These are phyloP conservation scores for Plectranthus barbatus DNA, from an alignment of 257 asterid genomes.

Conservation along the genomic window DNA sequence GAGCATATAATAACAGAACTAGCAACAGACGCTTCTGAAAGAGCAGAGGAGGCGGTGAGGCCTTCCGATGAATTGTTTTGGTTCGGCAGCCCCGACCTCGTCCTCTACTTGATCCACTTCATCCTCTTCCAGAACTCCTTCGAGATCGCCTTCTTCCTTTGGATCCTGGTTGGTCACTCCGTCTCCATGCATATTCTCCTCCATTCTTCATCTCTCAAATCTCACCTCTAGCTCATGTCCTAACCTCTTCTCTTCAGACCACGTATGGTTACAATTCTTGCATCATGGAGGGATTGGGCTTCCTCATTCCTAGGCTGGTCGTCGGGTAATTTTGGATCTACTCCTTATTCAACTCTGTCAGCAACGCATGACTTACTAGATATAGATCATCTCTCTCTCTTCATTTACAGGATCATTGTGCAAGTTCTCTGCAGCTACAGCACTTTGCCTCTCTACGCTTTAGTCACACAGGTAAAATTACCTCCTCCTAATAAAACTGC, in stretches of 20 bases:
- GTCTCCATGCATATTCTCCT: too few species aligned
- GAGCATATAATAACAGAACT: constrained; percentile 73
- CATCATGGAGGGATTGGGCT: constrained; percentile 69
- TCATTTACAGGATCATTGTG: constrained; percentile 26
- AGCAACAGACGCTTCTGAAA: constrained; percentile 48
- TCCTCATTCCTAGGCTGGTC: constrained; percentile 59
- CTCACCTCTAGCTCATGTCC: too few species aligned
- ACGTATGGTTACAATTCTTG: constrained; percentile 82
- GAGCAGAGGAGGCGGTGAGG: constrained; percentile 29
- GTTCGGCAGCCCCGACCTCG: constrained; percentile 54
- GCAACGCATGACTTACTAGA: too few species aligned
- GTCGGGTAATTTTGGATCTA: constrained; percentile 62
- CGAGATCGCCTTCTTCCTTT: constrained; percentile 80
- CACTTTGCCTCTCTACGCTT: constrained; percentile 38
- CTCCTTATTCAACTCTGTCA: too few species aligned
- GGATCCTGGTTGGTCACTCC: constrained; percentile 63
- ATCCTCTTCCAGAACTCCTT: constrained; percentile 85
- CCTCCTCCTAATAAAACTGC: too few species aligned
- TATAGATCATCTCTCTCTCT: too few species aligned
- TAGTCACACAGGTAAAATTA: constrained; percentile 37
- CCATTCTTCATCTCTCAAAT: too few species aligned
- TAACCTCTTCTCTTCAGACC: constrained; percentile 21
- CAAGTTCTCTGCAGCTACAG: constrained; percentile 51
- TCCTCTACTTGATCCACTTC: constrained; percentile 87
- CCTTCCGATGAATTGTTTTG: constrained; percentile 82